These are phyloP conservation scores for Sapria himalayana DNA, from an alignment of 345 rosid species.

Conservation along the genomic window DNA sequence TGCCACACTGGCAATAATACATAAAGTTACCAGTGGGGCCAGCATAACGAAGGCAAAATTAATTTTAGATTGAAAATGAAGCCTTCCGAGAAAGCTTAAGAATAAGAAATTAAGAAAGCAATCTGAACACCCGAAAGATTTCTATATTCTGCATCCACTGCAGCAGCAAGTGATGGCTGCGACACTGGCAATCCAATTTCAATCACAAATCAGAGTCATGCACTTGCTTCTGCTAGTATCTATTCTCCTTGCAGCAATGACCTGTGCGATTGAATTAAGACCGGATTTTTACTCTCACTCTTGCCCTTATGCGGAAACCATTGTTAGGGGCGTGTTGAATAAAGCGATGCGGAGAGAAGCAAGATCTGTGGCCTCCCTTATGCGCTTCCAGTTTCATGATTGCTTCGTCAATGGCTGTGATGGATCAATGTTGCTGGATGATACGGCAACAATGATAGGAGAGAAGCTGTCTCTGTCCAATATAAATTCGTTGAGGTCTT, in stretches of 20 bases:
- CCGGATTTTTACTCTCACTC: constrained; percentile 46
- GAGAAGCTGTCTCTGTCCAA: constrained; percentile 69
- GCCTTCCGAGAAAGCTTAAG: too few species aligned
- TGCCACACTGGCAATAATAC: too few species aligned
- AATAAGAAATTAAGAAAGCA: too few species aligned
- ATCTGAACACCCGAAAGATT: too few species aligned
- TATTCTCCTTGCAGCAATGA: constrained; percentile 12
- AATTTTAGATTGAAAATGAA: too few species aligned
- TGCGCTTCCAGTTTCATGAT: constrained; percentile 94
- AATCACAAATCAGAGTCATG: too few species aligned
- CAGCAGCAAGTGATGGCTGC: too few species aligned
- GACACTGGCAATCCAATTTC: too few species aligned
- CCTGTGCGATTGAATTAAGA: constrained; percentile 18
- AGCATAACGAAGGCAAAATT: too few species aligned
- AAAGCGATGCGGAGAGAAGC: constrained; percentile 46
- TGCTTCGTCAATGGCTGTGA: constrained; percentile 93
- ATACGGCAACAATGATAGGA: constrained; percentile 57
- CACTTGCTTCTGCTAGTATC: constrained; percentile 5
- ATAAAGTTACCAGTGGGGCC: too few species aligned
- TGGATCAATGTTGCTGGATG: constrained; percentile 65
- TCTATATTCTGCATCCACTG: too few species aligned
- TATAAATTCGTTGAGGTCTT: constrained; percentile 64
- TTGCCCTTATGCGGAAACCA: constrained; percentile 59
- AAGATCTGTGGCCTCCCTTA: constrained; percentile 70
- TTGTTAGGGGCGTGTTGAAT: constrained; percentile 37